These are phyloP conservation scores for Fraxinus nigra DNA, from an alignment of 305 asterid species.

Conservation along the genomic window DNA sequence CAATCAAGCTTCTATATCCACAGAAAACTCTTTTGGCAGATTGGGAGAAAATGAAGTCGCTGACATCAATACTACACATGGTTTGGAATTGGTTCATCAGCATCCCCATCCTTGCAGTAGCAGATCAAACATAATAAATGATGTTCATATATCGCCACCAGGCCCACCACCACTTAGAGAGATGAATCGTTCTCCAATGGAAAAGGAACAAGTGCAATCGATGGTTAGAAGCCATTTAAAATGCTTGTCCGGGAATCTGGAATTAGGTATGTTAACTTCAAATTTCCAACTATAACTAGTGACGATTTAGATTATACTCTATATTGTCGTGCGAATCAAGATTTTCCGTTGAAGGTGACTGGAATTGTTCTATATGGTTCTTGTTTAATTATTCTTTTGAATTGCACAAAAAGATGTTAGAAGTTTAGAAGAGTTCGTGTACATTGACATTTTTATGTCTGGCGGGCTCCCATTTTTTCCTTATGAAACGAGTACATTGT, in stretches of 20 bases:
- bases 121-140: constrained; percentile 40
- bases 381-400: neutral
- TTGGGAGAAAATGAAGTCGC: constrained; percentile 34
- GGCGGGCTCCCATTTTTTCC: neutral
- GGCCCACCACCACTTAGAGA: constrained; percentile 41
- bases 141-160: constrained; percentile 32
- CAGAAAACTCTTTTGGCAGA: constrained; percentile 35
- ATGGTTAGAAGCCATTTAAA: constrained; percentile 43
- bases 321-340: neutral
- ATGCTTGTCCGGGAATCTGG: constrained; percentile 39
- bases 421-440: neutral
- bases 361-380: neutral
- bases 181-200: constrained; percentile 45
- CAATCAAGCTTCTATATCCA: constrained; percentile 59
- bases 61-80: constrained; percentile 35
- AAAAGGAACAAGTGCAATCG: constrained; percentile 44
- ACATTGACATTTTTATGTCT: neutral
- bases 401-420: neutral
- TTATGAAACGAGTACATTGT: neutral
- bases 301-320: neutral
- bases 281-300: neutral
- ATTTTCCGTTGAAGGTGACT: neutral
- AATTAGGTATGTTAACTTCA: constrained; percentile 32
- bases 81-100: constrained; percentile 44
- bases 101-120: constrained; percentile 55